A percentile compares a stretch with the other conserved stretches of the same genome.
Conservation (phyloP, 169 alveolate genomes). For the Plasmodium gallinaceum region DNA sequence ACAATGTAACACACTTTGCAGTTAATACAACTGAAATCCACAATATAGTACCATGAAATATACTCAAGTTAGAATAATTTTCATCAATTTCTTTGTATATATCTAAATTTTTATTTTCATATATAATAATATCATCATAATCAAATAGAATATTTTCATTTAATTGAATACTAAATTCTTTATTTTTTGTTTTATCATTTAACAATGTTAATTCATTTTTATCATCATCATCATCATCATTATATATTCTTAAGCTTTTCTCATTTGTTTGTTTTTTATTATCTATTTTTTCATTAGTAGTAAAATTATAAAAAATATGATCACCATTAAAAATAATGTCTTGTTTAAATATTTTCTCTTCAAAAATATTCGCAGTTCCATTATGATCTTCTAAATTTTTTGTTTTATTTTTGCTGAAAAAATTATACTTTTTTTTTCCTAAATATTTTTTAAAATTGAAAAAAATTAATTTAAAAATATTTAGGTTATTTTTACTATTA, state of each 20-base stretch:
- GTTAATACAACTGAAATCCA: conserved; percentile 67
- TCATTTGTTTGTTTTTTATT: neutral
- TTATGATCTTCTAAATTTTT: neutral
- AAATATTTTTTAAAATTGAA: neutral
- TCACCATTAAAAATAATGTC: neutral
- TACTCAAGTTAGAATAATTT: conserved; percentile 6
- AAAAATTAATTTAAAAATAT: neutral
- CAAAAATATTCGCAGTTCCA: neutral
- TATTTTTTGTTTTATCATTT: conserved; percentile 7
- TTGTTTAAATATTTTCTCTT: neutral
- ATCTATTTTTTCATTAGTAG: neutral
- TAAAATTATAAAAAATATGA: neutral
- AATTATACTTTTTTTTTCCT: neutral
- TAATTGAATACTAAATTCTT: conserved; percentile 6
- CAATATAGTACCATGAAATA: conserved; percentile 13
- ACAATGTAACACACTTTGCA: conserved; percentile 17
- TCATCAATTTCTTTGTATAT: conserved; percentile 20
- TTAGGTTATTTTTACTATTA: neutral
- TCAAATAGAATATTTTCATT: conserved; percentile 12
- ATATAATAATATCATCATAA: conserved; percentile 21
- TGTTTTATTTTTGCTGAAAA: neutral
- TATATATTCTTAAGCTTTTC: neutral
- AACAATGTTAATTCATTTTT: conserved; percentile 48
- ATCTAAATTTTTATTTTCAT: conserved; percentile 49
- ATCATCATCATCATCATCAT: conserved; percentile 8